Base-by-base conservation (phyloP, 2,329 filamentous ascomycete species). In the Akanthomyces uredinophilus region DNA sequence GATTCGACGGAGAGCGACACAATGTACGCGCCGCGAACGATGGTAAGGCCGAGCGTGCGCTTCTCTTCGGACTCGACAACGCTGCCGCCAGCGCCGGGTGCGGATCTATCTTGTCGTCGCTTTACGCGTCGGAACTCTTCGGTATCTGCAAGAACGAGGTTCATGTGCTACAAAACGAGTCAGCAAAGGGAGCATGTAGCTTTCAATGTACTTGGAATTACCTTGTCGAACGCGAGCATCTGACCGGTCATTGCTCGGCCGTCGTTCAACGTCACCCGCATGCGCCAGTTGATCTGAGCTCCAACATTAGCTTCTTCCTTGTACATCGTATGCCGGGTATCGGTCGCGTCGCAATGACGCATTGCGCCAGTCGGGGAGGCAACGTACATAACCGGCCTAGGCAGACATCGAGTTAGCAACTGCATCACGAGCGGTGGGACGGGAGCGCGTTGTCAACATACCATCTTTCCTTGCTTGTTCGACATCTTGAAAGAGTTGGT, bases 391-490 rank as follows among this genome's bases (percentile, higher is more conserved):
- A 77, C 86, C 87, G 78, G 86, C 86, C 87, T 89, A 78, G 68
- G 79, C 49, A 66, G 63, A 74, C 71, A 71, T 74, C 77, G 74
- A 74, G 83, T 90, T 81, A 89, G 87, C 81, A 78, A 77, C 77
- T 84, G 79, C 82, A 83, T 76, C 72, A 72, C 67, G 76, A 77
- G 73, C 76, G 74, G 72, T 67, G 74, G 71, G 74, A 69, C 69
- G 70, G 67, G 67, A 69, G 65, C 66, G 67, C 61, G 20, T 18
- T 46, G 18, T 50, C 63, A 64, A 87, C 91, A 84, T 83, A 98
- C 95, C 95, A 99, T 98, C 85, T 99, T 98, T 80, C 95, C 95
- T 80, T 97, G 93, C 79, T 96, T 96, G 85, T 96, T 77, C 64
- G 74, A 74, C 75, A 76, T 76, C 35, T 72, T 75, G 68, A 37